Percentiles rank a stretch among this genome's conserved stretches.
phyloP scores from a whole-genome alignment of 345 rosid genomes.

The Eucalyptus curtisii region DNA sequence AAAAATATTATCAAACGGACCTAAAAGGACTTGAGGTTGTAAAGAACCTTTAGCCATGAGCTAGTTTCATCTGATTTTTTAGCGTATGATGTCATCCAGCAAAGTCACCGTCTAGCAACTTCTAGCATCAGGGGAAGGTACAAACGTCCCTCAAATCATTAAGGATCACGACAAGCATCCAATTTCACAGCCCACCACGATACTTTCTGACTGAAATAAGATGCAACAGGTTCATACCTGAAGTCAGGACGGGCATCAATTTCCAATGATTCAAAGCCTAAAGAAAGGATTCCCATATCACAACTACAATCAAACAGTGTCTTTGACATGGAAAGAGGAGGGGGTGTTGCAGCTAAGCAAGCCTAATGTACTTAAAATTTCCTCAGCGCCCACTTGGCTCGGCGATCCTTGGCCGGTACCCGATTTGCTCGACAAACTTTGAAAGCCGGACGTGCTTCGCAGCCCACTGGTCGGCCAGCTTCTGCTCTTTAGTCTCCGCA shows the following conservation, averaged over 20 bases:
- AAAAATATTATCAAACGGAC: no score
- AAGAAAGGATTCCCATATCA: neutral
- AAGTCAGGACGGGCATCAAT: neutral
- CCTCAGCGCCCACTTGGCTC: neutral
- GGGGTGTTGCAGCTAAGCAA: neutral
- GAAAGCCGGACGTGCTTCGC: conserved; percentile 58
- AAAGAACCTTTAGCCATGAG: neutral
- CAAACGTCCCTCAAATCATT: neutral
- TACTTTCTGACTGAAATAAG: neutral
- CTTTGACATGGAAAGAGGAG: neutral
- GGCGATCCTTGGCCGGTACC: conserved; percentile 34
- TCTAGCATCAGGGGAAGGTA: neutral
- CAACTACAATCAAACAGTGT: neutral
- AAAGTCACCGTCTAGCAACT: neutral
- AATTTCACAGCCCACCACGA: neutral
- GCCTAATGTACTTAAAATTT: neutral
- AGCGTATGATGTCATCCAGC: neutral
- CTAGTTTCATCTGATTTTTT: neutral
- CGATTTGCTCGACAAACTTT: conserved; percentile 75
- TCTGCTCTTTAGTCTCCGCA: conserved; percentile 84
- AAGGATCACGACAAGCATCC: neutral
- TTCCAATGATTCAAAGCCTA: neutral
- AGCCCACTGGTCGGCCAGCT: conserved; percentile 81
- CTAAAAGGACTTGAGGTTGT: neutral
- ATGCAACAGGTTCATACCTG: neutral